Evolutionary conservation across 2,329 filamentous ascomycete genomes (phyloP).

Genomic region (Fusarium musae): DNA sequence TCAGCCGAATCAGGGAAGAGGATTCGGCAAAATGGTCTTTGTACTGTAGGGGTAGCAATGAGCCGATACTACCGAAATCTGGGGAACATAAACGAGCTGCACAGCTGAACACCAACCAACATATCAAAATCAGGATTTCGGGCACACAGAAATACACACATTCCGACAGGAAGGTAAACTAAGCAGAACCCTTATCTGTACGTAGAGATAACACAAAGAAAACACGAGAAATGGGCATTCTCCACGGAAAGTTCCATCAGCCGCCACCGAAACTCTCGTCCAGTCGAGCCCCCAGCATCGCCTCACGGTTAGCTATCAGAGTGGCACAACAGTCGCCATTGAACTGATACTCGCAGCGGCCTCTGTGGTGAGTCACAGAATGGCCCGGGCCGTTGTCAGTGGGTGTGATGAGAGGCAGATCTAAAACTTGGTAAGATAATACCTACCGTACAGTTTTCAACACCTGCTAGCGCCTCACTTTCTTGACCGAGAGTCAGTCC

Average conservation of each 20-base stretch:
- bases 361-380: constrained; percentile 14
- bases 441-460: background rate
- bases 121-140: background rate
- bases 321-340: constrained; percentile 5
- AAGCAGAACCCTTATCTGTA: background rate
- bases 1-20: background rate
- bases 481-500: constrained; percentile 2
- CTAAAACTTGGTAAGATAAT: constrained; percentile 31
- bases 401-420: constrained; percentile 22
- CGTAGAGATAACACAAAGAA: background rate
- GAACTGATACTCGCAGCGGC: background rate
- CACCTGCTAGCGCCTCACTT: constrained; percentile 2
- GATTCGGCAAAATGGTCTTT: background rate
- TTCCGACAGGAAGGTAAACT: background rate
- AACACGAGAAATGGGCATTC: background rate
- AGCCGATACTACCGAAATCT: background rate
- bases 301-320: background rate
- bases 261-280: background rate
- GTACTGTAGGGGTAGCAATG: background rate
- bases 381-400: constrained; percentile 28
- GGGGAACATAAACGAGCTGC: constrained; percentile 8
- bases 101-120: background rate
- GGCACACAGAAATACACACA: background rate
- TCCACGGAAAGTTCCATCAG: background rate
- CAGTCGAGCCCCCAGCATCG: background rate